phyloP scores from a whole-genome alignment of 768 basidiomycete species.

The Mycena belliarum region DNA sequence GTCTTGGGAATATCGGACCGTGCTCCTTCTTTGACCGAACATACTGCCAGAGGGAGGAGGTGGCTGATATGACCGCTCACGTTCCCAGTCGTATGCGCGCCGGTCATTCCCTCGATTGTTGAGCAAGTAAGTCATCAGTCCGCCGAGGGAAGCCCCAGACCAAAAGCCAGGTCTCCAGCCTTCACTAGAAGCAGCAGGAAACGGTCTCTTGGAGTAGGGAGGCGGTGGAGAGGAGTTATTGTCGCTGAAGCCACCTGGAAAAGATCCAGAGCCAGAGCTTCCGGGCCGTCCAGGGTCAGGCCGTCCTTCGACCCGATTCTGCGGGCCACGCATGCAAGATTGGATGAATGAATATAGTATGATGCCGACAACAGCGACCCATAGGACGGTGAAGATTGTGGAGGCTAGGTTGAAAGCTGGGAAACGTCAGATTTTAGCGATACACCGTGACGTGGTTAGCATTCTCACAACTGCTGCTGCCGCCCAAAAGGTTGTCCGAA shows the following conservation, averaged over 20 bases:
- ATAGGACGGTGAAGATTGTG: constrained; percentile 56
- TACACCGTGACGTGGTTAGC: background rate
- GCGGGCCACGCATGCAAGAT: constrained; percentile 48
- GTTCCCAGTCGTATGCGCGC: constrained; percentile 66
- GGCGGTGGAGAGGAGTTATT: constrained; percentile 51
- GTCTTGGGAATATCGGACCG: constrained; percentile 40
- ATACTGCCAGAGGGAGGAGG: constrained; percentile 27
- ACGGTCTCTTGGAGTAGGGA: constrained; percentile 59
- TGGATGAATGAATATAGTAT: constrained; percentile 60
- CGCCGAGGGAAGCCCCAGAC: constrained; percentile 79
- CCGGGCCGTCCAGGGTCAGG: constrained; percentile 36
- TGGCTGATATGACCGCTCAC: constrained; percentile 29
- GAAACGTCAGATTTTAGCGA: background rate
- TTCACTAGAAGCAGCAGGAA: constrained; percentile 21
- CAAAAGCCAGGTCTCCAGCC: constrained; percentile 70
- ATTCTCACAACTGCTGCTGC: constrained; percentile 1
- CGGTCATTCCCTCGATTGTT: constrained; percentile 35
- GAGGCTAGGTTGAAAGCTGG: constrained; percentile 49
- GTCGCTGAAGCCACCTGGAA: constrained; percentile 49
- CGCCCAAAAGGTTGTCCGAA: constrained; percentile 31
- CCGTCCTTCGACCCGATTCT: constrained; percentile 29
- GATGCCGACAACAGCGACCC: constrained; percentile 51
- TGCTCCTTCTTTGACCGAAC: constrained; percentile 29
- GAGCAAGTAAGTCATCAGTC: constrained; percentile 60
- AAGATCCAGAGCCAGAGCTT: constrained; percentile 42